Evolutionary conservation across 1,139 yeast species (phyloP).

Genomic region (Debaryomycetaceae sp.): DNA sequence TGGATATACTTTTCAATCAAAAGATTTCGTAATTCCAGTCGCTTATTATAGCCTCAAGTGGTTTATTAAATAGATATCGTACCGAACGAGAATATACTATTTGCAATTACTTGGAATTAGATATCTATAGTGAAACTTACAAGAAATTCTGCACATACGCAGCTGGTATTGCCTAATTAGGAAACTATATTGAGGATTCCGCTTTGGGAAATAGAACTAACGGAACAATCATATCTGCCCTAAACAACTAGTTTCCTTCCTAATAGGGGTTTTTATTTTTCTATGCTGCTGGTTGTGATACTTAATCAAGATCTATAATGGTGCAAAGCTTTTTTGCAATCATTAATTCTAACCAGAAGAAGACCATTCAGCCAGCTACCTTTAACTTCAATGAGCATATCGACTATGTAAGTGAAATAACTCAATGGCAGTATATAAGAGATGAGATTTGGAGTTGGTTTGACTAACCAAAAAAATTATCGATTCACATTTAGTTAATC

Average conservation of each 20-base stretch:
- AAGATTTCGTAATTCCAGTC: too few species aligned
- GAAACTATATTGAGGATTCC: neutral
- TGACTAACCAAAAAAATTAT: too few species aligned
- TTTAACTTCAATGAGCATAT: neutral
- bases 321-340: neutral
- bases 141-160: neutral
- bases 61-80: too few species aligned
- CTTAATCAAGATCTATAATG: neutral
- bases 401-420: neutral
- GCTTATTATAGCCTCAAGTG: neutral
- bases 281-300: neutral
- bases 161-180: neutral
- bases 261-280: neutral
- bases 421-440: neutral
- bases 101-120: too few species aligned
- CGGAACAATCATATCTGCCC: neutral
- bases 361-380: neutral
- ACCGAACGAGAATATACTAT: too few species aligned
- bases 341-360: neutral
- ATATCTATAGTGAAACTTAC: too few species aligned
- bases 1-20: neutral
- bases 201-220: neutral
- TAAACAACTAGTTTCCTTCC: neutral
- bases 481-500: too few species aligned
- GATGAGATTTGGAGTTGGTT: neutral